Percentiles rank a stretch among this genome's conserved stretches.
Evolutionary conservation across 345 rosid genomes (phyloP).

Genomic region (Eucalyptus viminalis): DNA sequence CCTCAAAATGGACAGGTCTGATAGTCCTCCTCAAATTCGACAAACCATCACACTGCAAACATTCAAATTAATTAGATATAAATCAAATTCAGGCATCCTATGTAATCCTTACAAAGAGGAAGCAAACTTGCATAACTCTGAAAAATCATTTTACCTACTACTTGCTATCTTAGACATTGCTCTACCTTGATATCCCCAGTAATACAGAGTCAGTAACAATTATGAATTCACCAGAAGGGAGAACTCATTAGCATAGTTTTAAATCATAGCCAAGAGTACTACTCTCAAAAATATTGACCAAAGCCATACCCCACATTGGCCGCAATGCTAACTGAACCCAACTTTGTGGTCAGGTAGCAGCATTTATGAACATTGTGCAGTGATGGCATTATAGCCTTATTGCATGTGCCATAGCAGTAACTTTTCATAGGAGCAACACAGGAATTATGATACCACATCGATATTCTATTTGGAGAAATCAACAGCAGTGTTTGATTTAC

Average conservation of each 20-base stretch:
- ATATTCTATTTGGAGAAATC: background rate
- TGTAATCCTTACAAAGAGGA: background rate
- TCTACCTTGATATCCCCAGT: background rate
- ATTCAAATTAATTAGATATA: background rate
- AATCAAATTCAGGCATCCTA: background rate
- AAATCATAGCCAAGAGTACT: background rate
- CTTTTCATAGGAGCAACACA: background rate
- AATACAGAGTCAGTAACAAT: background rate
- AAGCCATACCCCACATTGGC: background rate
- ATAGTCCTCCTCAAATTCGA: constrained; percentile 32
- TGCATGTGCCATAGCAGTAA: background rate
- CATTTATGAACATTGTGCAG: background rate
- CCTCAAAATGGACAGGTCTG: constrained; percentile 56
- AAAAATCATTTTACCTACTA: background rate
- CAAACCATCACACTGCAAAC: constrained; percentile 52
- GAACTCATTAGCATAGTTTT: background rate
- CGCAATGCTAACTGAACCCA: background rate
- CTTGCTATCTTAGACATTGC: background rate
- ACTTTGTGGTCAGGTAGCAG: background rate
- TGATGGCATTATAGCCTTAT: background rate
- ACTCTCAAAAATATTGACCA: background rate
- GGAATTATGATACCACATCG: background rate
- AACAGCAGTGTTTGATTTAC: background rate
- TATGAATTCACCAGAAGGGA: background rate
- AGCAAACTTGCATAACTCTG: background rate